These are phyloP conservation scores for Podospora appendiculata DNA, from an alignment of 495 filamentous ascomycete species.

Conservation along the genomic window DNA sequence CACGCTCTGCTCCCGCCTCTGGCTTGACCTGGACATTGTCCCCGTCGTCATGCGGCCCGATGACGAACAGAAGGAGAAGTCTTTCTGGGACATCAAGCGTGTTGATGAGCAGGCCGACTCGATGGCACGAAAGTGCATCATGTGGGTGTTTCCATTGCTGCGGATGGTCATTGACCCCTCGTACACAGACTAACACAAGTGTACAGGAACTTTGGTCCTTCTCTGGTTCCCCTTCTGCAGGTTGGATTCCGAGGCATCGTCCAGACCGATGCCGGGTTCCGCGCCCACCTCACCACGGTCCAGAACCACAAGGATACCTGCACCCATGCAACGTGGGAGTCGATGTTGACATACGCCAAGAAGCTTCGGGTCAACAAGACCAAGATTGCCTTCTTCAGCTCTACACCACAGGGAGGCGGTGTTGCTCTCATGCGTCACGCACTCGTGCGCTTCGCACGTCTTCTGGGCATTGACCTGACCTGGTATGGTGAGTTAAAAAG, in stretches of 20 bases:
- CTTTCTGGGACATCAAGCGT: slow-evolving; percentile 46
- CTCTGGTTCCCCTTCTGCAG: slow-evolving; percentile 61
- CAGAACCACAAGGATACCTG: slow-evolving; percentile 61
- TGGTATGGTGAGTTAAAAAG: slow-evolving; percentile 62
- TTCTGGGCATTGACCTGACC: slow-evolving; percentile 58
- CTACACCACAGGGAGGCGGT: slow-evolving; percentile 80
- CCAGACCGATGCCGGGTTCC: slow-evolving; percentile 62
- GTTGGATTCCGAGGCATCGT: slow-evolving; percentile 70
- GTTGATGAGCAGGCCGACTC: slow-evolving; percentile 83
- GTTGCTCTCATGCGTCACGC: slow-evolving; percentile 88
- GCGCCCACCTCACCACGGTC: slow-evolving; percentile 50
- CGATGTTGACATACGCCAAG: slow-evolving; percentile 57
- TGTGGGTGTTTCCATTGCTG: slow-evolving; percentile 28
- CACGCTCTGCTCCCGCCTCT: slow-evolving; percentile 61
- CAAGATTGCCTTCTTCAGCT: slow-evolving; percentile 78
- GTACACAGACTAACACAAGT: background rate
- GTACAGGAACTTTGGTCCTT: slow-evolving; percentile 67
- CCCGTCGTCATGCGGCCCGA: slow-evolving; percentile 49
- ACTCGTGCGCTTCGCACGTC: slow-evolving; percentile 62
- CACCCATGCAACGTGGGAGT: slow-evolving; percentile 54
- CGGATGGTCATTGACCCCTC: background rate
- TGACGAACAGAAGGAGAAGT: slow-evolving; percentile 34
- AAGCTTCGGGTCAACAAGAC: slow-evolving; percentile 59
- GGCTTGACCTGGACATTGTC: slow-evolving; percentile 72
- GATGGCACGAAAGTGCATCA: slow-evolving; percentile 73